phyloP scores from a whole-genome alignment of 495 filamentous ascomycete genomes.

The Geopyxis carbonaria region DNA sequence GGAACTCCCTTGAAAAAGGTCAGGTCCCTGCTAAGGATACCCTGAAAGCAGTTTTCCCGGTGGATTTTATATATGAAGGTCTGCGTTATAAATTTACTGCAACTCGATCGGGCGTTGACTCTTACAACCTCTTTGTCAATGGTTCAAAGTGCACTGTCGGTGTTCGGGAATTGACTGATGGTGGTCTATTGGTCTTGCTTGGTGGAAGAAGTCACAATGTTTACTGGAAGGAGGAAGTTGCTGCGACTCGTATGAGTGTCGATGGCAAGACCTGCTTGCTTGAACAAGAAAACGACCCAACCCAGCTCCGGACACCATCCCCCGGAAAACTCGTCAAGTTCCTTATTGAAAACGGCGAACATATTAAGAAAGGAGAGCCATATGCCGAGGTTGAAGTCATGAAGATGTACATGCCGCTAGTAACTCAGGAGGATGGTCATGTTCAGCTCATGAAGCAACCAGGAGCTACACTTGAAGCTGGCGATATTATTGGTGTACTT shows the following conservation, averaged over 20 bases:
- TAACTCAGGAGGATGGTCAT: slow-evolving; percentile 91
- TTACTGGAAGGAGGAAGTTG: slow-evolving; percentile 98
- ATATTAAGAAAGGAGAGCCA: slow-evolving; percentile 80
- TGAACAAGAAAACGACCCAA: slow-evolving; percentile 98
- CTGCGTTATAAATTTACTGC: slow-evolving; percentile 95
- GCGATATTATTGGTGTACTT: slow-evolving; percentile 96
- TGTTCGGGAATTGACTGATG: slow-evolving; percentile 80
- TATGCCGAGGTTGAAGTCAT: slow-evolving; percentile 99
- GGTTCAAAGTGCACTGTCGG: slow-evolving; percentile 91
- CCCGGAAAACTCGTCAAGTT: slow-evolving; percentile 98
- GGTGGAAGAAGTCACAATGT: slow-evolving; percentile 88
- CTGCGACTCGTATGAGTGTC: slow-evolving; percentile 85
- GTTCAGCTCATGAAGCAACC: slow-evolving; percentile 99
- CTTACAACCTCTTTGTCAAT: slow-evolving; percentile 98
- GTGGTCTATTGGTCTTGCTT: slow-evolving; percentile 82
- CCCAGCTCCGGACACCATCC: slow-evolving; percentile 83
- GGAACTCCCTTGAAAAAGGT: slow-evolving; percentile 79
- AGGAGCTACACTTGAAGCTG: slow-evolving; percentile 90
- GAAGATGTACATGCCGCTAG: slow-evolving; percentile 99
- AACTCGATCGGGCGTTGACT: slow-evolving; percentile 79
- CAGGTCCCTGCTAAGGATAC: slow-evolving; percentile 93
- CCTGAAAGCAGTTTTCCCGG: slow-evolving; percentile 90
- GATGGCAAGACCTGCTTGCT: slow-evolving; percentile 95
- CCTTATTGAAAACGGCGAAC: slow-evolving; percentile 89
- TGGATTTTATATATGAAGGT: slow-evolving; percentile 98